Evolutionary conservation across 441 rosid species (phyloP), one percentile per base, ranked within the genome.

Genomic region (Populus hybrid): DNA sequence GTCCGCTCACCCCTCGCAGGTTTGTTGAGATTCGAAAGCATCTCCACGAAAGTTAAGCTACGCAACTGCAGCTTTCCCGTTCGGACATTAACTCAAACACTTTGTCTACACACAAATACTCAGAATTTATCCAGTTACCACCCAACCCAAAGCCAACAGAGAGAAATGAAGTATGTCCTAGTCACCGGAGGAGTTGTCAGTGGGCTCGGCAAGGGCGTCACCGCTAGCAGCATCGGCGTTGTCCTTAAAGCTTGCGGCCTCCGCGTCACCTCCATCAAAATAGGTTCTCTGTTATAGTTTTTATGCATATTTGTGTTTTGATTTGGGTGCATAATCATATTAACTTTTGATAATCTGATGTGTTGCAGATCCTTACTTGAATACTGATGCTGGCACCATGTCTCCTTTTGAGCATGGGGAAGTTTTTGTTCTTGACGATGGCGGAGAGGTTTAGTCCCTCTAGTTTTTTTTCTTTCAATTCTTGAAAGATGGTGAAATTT

Each of bases 361-460:
- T 72, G 61, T 28, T 73, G 16, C 86, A 96, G 99, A 96, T 89
- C 99, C 98, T 84, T 96, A 96, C 84, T 78, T 96, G 70, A 96
- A 96, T 75, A 93, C 90, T 40, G 99, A 96, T 87, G 99, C 99
- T 53, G 99, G 99, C 77, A 96, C 99, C 61, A 96, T 96, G 98
- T 94, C 98, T 18, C 99, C 99, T 31, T 90, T 88, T 74, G 98
- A 96, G 80, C 99, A 96, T 16, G 99, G 98, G 66, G 99, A 96
- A 82, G 98, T 96, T 24, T 96, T 91, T 82, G 99, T 96, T 83
- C 90, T 96, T 21, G 99, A 96, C 70, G 99, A 96, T 73, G 99
- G 99, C 4, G 97, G 99, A 35, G 99, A 96, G 98, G 99, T 95
- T 83, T 50, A 74, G 61, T 23, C 53, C 40, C 45, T 64, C 23